Conservation (phyloP, 2,329 filamentous ascomycete species). For the Fusarium lateritium region DNA sequence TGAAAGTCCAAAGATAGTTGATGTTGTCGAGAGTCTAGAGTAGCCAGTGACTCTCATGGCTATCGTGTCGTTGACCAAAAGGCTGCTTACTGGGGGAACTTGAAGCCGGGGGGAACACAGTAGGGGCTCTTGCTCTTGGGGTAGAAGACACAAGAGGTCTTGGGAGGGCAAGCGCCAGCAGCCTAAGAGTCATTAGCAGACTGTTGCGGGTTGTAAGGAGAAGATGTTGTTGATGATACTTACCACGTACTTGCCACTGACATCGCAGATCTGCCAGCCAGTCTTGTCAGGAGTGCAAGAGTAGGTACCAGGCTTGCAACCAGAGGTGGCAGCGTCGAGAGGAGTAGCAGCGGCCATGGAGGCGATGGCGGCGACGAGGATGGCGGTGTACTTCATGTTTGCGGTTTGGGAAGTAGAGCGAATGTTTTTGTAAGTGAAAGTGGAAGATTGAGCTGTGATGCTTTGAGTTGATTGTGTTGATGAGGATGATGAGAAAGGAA, state of each 20-base stretch:
- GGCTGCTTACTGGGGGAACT: conserved; percentile 45
- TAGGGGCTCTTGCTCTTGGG: conserved; percentile 55
- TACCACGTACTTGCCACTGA: conserved; percentile 52
- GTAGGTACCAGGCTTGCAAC: conserved; percentile 56
- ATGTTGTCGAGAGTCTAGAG: neutral
- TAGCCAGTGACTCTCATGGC: conserved; percentile 9
- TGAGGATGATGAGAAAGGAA: conserved; percentile 29
- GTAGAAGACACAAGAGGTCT: conserved; percentile 56
- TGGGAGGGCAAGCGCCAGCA: conserved; percentile 54
- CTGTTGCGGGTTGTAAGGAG: rapidly evolving
- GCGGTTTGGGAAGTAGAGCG: conserved; percentile 23
- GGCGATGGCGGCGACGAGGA: conserved; percentile 44
- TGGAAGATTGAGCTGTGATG: conserved; percentile 3
- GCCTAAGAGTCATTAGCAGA: conserved; percentile 42
- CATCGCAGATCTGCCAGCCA: conserved; percentile 56
- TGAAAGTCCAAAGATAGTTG: conserved; percentile 8
- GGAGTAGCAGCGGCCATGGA: conserved; percentile 41
- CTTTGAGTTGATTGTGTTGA: conserved; percentile 26
- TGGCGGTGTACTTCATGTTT: conserved; percentile 53
- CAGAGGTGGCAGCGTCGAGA: conserved; percentile 13
- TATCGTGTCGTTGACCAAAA: conserved; percentile 11
- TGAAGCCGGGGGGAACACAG: conserved; percentile 55
- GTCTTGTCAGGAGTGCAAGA: conserved; percentile 46
- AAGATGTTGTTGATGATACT: conserved; percentile 36
- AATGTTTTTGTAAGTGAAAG: conserved; percentile 20